These are phyloP conservation scores for Panellus pusillus DNA, from an alignment of 768 basidiomycete species.

Conservation along the genomic window DNA sequence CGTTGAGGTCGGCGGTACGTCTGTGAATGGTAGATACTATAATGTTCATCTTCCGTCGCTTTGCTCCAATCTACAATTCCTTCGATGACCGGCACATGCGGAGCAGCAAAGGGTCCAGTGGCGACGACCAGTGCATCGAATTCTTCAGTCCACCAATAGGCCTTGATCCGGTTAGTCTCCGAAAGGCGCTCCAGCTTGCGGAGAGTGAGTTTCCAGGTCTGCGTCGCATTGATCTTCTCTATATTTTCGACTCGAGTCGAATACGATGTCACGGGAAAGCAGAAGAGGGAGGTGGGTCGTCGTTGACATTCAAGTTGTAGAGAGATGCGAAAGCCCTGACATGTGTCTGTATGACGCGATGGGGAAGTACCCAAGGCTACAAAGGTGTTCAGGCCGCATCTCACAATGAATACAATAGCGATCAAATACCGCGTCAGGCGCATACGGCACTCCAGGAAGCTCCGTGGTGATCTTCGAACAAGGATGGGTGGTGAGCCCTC, in stretches of 20 bases:
- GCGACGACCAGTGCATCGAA: slow-evolving; percentile 15
- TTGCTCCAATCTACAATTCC: slow-evolving; percentile 20
- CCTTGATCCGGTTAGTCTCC: slow-evolving; percentile 9
- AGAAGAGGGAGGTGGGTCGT: not conserved
- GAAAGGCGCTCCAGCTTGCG: slow-evolving; percentile 8
- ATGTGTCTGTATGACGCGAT: slow-evolving; percentile 8
- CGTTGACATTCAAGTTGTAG: slow-evolving; percentile 12
- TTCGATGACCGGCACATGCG: slow-evolving; percentile 14
- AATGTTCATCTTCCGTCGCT: slow-evolving; percentile 1
- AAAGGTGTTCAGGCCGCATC: too few species aligned
- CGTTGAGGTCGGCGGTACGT: slow-evolving; percentile 12
- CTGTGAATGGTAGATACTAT: slow-evolving; percentile 11
- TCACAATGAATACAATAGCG: too few species aligned
- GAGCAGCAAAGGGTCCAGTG: not conserved
- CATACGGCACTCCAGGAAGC: slow-evolving; percentile 10
- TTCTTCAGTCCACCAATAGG: slow-evolving; percentile 15
- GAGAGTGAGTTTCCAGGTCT: slow-evolving; percentile 14
- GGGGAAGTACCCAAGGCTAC: slow-evolving; percentile 5
- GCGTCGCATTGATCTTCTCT: slow-evolving; percentile 1
- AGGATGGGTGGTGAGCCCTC: too few species aligned
- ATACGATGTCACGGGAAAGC: slow-evolving; percentile 5
- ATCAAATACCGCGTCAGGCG: not conserved
- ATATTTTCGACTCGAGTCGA: slow-evolving; percentile 14
- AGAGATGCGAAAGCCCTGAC: slow-evolving; percentile 14
- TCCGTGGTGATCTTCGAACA: slow-evolving; percentile 9